A percentile compares a stretch with the other conserved stretches of the same genome.
These are phyloP conservation scores for Chrysanthemum makinoi DNA, from an alignment of 129 eudicot species.

Conservation along the genomic window DNA sequence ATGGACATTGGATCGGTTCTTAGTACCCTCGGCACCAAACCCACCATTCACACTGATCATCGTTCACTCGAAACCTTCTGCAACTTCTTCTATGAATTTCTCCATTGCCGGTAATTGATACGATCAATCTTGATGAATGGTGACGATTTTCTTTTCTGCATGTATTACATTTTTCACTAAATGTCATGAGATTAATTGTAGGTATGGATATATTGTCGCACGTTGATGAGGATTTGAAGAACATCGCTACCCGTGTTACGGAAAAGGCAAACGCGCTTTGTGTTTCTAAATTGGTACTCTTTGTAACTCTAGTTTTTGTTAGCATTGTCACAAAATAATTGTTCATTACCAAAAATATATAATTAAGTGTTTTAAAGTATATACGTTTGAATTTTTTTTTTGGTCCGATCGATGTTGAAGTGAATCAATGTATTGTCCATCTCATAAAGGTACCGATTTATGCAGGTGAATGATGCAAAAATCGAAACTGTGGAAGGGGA, in stretches of 20 bases:
- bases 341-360: no score
- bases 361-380: no score
- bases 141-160: not conserved
- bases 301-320: not conserved
- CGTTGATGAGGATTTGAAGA: conserved; percentile 69
- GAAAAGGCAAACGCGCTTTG: conserved; percentile 69
- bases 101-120: conserved; percentile 52
- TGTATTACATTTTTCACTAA: conserved; percentile 2
- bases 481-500: conserved; percentile 74
- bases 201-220: conserved; percentile 71
- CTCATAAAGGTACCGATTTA: not conserved
- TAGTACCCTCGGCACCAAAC: conserved; percentile 34
- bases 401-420: no score
- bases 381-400: no score
- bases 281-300: conserved; percentile 46
- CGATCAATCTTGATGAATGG: no score
- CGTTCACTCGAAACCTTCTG: conserved; percentile 67
- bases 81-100: conserved; percentile 54
- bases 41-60: conserved; percentile 51
- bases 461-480: conserved; percentile 59
- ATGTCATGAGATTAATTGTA: conserved; percentile 19
- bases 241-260: conserved; percentile 62
- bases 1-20: conserved; percentile 68
- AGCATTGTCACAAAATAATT: no score
- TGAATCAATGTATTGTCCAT: no score